Base-by-base conservation (phyloP, 225 moss, liverwort and hornwort species). In the Pleurozium schreberi region DNA sequence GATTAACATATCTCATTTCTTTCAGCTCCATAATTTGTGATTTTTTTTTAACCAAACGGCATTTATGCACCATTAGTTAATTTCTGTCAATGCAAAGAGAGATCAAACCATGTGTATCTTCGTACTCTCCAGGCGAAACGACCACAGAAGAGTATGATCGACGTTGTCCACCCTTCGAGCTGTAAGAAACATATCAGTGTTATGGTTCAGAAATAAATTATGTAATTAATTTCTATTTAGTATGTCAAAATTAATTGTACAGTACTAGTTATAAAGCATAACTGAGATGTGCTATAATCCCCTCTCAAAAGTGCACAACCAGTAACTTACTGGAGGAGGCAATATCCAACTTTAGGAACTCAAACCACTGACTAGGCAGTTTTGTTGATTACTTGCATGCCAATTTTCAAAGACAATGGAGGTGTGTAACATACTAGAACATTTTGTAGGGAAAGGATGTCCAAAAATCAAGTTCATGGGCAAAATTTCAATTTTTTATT, bases 111-210 rank as follows among this genome's bases (percentile, higher is more conserved):
- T 74, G 74, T 73, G 57, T 11, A 49, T 58, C 85, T 66, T 73
- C 80, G 33, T 13, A 38, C 18, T 71, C 90, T 73, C 71, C 85
- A 36, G 65, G 81, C 27, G 85, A 88, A 74, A 90, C 49, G 8
- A 90, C 88, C 74, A 90, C 85, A 49, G 65, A 58, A 33, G 85
- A 85, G 49, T 81, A 91, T 20, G 81, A 88, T 50, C 85, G 88
- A 34, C 81, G 66, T 65, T 80, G 90, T 81, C 81, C 88, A 75
- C 65, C 30, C 30, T 85, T 81, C 3, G 58, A 85, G 65, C 81
- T 91, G 81, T 40, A 27, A 66, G 42, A 67, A 45, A 70, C 47
- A 69, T 12, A 30, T n/a, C 34, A 80, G 5, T 15, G 11, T 58
- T 33, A 30, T 33, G 43, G 8, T 57, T 50, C 12, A 40, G 3